These are phyloP conservation scores for Lactarius akahatsu DNA, from an alignment of 768 basidiomycete species.

Conservation along the genomic window DNA sequence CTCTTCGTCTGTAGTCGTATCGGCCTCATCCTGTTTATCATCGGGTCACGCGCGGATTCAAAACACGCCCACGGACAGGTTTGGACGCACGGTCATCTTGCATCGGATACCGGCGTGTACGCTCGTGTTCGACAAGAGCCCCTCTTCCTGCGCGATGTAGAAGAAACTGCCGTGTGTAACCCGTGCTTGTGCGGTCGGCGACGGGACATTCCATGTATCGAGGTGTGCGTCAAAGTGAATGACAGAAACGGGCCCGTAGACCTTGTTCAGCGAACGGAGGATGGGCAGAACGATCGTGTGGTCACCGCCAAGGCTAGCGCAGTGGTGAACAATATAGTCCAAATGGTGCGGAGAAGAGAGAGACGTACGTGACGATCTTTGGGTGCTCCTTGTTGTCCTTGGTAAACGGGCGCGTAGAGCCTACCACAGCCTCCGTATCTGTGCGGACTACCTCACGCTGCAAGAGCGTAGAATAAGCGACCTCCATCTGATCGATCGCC, in stretches of 20 bases:
- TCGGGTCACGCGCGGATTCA: background rate
- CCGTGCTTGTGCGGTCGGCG: slow-evolving; percentile 54
- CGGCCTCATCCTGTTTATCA: slow-evolving; percentile 48
- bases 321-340: background rate
- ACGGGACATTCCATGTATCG: slow-evolving; percentile 54
- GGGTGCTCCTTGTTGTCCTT: slow-evolving; percentile 68
- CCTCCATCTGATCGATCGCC: slow-evolving; percentile 84
- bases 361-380: slow-evolving; percentile 58
- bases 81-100: slow-evolving; percentile 53
- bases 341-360: background rate
- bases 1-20: slow-evolving; percentile 65
- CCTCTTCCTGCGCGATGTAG: slow-evolving; percentile 73
- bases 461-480: slow-evolving; percentile 77
- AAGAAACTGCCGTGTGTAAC: slow-evolving; percentile 89
- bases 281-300: slow-evolving; percentile 89
- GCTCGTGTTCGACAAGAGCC: slow-evolving; percentile 67
- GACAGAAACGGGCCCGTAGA: slow-evolving; percentile 79
- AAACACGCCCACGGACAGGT: background rate
- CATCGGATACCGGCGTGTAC: slow-evolving; percentile 87
- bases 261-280: slow-evolving; percentile 70
- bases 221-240: slow-evolving; percentile 82
- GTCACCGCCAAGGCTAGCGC: slow-evolving; percentile 65
- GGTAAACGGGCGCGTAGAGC: slow-evolving; percentile 40
- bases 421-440: slow-evolving; percentile 18
- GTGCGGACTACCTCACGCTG: slow-evolving; percentile 46